A percentile compares a stretch with the other conserved stretches of the same genome.
phyloP scores from a whole-genome alignment of 1,139 yeast species.

The Sugiyamaella paludigena region DNA sequence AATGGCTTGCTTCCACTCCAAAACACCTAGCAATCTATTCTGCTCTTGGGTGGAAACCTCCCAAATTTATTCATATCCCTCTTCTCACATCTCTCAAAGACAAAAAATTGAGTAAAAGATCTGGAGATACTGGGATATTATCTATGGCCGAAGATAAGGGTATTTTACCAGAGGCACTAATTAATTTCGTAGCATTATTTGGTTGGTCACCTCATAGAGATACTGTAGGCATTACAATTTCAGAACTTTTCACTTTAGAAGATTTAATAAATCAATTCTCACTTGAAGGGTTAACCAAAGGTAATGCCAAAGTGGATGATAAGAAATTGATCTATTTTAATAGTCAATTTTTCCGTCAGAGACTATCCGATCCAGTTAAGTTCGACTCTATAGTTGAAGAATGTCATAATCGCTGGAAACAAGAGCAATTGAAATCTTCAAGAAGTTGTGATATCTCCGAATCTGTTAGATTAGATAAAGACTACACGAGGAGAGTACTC shows the following conservation, averaged over 20 bases:
- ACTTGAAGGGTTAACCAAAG: constrained; percentile 75
- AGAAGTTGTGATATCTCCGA: constrained; percentile 21
- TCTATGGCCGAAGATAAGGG: constrained; percentile 56
- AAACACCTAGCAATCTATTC: constrained; percentile 83
- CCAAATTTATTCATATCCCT: constrained; percentile 86
- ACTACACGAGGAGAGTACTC: constrained; percentile 25
- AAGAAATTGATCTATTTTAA: constrained; percentile 74
- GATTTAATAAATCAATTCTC: constrained; percentile 53
- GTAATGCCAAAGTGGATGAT: constrained; percentile 88
- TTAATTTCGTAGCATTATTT: constrained; percentile 83
- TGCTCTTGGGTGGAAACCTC: constrained; percentile 86
- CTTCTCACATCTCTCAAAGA: constrained; percentile 69
- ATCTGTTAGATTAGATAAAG: constrained; percentile 10
- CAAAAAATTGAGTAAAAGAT: constrained; percentile 81
- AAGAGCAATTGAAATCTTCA: not conserved
- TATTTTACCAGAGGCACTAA: constrained; percentile 77
- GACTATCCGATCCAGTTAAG: constrained; percentile 26
- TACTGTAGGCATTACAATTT: constrained; percentile 44
- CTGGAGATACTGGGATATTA: constrained; percentile 73
- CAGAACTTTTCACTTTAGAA: constrained; percentile 59
- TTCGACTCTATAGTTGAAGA: constrained; percentile 20
- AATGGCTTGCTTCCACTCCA: constrained; percentile 96
- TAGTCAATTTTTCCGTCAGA: constrained; percentile 51
- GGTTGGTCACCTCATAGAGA: constrained; percentile 88
- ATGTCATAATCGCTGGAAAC: constrained; percentile 13